Percentiles rank a stretch among this genome's conserved stretches.
Evolutionary conservation across 805 yeast species (phyloP).

Genomic region (Ascoidea asiatica): DNA sequence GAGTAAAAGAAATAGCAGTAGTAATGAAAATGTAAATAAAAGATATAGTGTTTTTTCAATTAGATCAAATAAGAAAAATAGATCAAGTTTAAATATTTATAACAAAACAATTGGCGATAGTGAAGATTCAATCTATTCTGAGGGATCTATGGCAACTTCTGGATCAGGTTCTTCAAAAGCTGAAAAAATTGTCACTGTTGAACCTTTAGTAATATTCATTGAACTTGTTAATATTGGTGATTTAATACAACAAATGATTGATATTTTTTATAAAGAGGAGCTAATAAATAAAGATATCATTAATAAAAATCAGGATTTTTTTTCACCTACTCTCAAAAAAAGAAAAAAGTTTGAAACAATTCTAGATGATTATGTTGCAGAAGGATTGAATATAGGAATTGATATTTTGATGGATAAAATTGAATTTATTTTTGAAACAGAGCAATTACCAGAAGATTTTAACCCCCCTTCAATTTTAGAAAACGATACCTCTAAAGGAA

Average conservation of each 20-base stretch:
- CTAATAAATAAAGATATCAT: conserved; percentile 40
- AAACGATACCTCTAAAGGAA: conserved; percentile 4
- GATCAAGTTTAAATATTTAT: neutral
- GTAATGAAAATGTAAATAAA: neutral
- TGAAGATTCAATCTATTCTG: neutral
- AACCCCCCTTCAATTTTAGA: conserved; percentile 26
- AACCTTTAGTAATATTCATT: conserved; percentile 76
- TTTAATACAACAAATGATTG: conserved; percentile 81
- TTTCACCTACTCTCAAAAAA: conserved; percentile 61
- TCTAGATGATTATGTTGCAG: conserved; percentile 83
- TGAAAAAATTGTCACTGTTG: conserved; percentile 30
- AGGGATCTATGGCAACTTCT: conserved; percentile 1
- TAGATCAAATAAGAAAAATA: neutral
- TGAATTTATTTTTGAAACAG: conserved; percentile 40
- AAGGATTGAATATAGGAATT: conserved; percentile 85
- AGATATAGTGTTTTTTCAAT: neutral
- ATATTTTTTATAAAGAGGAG: conserved; percentile 82
- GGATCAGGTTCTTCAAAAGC: conserved; percentile 12
- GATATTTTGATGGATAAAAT: conserved; percentile 78
- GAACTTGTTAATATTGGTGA: conserved; percentile 91
- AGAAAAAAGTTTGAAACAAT: conserved; percentile 72
- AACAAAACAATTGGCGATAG: conserved; percentile 8
- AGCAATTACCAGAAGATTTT: conserved; percentile 49
- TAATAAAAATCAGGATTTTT: conserved; percentile 60
- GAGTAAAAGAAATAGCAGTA: conserved; percentile 14